Conservation (phyloP, 306 rosid species). For the Hippophae tibetana region DNA sequence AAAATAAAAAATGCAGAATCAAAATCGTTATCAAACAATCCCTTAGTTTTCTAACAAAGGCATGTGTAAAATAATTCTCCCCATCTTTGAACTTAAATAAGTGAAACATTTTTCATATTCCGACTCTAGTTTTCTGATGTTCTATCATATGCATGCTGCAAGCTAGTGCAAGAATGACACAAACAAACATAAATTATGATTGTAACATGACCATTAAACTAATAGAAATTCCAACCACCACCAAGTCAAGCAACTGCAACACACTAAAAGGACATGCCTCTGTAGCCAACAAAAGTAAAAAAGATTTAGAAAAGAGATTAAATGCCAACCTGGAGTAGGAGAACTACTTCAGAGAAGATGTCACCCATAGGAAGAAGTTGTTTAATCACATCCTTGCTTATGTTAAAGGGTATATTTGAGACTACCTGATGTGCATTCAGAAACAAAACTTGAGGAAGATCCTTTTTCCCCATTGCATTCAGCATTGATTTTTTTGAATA, state of each 20-base stretch:
- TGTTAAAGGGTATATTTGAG: conserved; percentile 78
- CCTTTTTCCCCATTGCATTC: not conserved
- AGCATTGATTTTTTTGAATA: not conserved
- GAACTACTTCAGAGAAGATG: conserved; percentile 71
- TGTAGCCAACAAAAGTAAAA: not conserved
- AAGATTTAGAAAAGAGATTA: not conserved
- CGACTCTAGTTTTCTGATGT: not conserved
- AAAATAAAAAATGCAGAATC: too few species aligned
- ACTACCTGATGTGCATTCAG: conserved; percentile 49
- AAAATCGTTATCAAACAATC: too few species aligned
- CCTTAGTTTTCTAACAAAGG: too few species aligned
- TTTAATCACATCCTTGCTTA: conserved; percentile 71
- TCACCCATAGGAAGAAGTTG: conserved; percentile 95
- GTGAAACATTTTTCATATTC: not conserved
- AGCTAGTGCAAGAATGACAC: not conserved
- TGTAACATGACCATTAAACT: not conserved
- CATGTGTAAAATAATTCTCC: not conserved
- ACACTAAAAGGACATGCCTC: not conserved
- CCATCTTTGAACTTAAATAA: not conserved
- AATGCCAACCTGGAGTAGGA: conserved; percentile 63
- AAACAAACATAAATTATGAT: too few species aligned
- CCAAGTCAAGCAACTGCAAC: not conserved
- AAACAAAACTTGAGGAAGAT: not conserved
- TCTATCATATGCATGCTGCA: not conserved
- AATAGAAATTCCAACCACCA: not conserved